Percentiles rank a stretch among this genome's conserved stretches.
phyloP scores from a whole-genome alignment of 805 yeast genomes.

The Kodamaea neixiangensis region DNA sequence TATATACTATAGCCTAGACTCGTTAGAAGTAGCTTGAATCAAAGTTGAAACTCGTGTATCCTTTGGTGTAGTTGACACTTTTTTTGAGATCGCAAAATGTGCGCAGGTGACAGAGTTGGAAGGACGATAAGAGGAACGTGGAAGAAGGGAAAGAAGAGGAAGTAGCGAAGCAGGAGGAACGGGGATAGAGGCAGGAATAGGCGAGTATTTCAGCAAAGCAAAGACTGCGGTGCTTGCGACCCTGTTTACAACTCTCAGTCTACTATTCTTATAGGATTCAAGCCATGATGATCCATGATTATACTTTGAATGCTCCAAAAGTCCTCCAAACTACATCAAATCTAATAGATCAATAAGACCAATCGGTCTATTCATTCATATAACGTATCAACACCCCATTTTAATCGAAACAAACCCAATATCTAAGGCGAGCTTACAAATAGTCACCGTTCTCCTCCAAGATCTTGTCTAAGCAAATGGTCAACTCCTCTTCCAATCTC shows the following conservation, averaged over 20 bases:
- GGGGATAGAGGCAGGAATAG: not conserved
- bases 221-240: not conserved
- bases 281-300: too few species aligned
- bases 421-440: too few species aligned
- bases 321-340: too few species aligned
- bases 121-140: not conserved
- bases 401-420: too few species aligned
- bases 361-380: not conserved
- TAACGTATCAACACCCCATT: not conserved
- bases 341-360: not conserved
- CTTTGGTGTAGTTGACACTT: not conserved
- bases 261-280: too few species aligned
- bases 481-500: conserved; percentile 50
- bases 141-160: not conserved
- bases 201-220: not conserved
- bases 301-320: too few species aligned
- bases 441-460: conserved; percentile 61
- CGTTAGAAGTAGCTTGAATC: not conserved
- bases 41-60: not conserved
- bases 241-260: too few species aligned
- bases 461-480: conserved; percentile 47
- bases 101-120: not conserved
- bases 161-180: not conserved
- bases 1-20: not conserved
- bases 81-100: not conserved